These are phyloP conservation scores for Malassezia nana DNA, from an alignment of 1,284 basidiomycete genomes.

Conservation along the genomic window DNA sequence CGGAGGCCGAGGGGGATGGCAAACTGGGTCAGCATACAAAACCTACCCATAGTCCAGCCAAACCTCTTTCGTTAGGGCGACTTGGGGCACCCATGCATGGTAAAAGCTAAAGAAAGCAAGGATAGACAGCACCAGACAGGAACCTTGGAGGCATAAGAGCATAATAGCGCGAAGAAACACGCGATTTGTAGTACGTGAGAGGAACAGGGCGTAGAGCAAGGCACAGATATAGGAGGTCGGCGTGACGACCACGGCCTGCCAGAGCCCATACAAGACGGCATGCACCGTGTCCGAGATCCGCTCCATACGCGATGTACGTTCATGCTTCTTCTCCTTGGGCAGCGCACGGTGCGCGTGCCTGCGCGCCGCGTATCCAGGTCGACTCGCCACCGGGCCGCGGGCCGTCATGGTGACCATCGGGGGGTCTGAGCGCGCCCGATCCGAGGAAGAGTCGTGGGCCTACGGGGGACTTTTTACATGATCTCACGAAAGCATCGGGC, in stretches of 20 bases:
- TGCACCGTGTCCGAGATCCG: not conserved
- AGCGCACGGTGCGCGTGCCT: not conserved
- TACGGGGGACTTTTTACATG: not conserved
- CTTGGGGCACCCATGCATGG: slow-evolving; percentile 42
- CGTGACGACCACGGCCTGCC: not conserved
- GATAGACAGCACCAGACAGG: slow-evolving; percentile 31
- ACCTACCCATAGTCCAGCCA: slow-evolving; percentile 30
- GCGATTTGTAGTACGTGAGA: slow-evolving; percentile 40
- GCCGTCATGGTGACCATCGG: not conserved
- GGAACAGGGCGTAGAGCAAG: slow-evolving; percentile 19
- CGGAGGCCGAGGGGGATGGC: slow-evolving; percentile 18
- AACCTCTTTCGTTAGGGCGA: slow-evolving; percentile 31
- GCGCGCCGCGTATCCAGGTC: not conserved
- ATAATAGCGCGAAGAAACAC: slow-evolving; percentile 35
- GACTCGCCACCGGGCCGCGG: not conserved
- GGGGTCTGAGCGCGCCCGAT: not conserved
- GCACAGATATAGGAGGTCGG: not conserved
- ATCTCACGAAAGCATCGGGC: not conserved
- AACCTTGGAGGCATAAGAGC: slow-evolving; percentile 31
- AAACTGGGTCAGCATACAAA: slow-evolving; percentile 4
- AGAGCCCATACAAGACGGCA: not conserved
- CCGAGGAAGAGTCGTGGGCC: not conserved
- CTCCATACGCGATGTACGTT: not conserved
- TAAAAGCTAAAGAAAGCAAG: slow-evolving; percentile 44
- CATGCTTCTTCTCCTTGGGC: not conserved